phyloP scores from a whole-genome alignment of 768 basidiomycete genomes.

The Suillus luteus region DNA sequence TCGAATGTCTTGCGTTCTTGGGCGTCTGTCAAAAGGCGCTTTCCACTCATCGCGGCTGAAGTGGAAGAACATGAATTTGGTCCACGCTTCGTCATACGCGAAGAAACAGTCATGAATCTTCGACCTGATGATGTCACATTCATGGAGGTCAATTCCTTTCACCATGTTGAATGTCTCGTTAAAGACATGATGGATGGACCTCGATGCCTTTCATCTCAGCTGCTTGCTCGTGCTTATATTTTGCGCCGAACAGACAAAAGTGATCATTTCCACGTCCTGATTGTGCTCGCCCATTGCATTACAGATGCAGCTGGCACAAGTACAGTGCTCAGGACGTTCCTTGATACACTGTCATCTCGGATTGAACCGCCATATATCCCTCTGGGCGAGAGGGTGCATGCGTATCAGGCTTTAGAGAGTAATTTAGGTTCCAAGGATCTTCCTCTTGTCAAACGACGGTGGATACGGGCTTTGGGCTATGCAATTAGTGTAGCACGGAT shows the following conservation, averaged over 20 bases:
- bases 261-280: slow-evolving; percentile 42
- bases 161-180: slow-evolving; percentile 38
- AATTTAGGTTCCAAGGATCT: slow-evolving; percentile 35
- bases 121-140: slow-evolving; percentile 42
- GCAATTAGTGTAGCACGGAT: slow-evolving; percentile 37
- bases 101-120: slow-evolving; percentile 32
- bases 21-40: slow-evolving; percentile 47
- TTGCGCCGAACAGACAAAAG: slow-evolving; percentile 41
- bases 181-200: slow-evolving; percentile 36
- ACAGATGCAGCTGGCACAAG: slow-evolving; percentile 51
- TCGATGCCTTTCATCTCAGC: slow-evolving; percentile 39
- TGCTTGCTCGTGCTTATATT: slow-evolving; percentile 46
- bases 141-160: slow-evolving; percentile 34
- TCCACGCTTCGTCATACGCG: slow-evolving; percentile 42
- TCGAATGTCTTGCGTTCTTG: slow-evolving; percentile 44
- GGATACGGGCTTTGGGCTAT: slow-evolving; percentile 47
- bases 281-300: slow-evolving; percentile 51
- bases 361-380: slow-evolving; percentile 19
- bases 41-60: slow-evolving; percentile 49
- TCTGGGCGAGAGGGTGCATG: slow-evolving; percentile 39
- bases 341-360: slow-evolving; percentile 38
- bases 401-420: slow-evolving; percentile 43
- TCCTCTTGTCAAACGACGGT: slow-evolving; percentile 39
- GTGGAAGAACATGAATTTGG: slow-evolving; percentile 35
- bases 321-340: slow-evolving; percentile 44